Evolutionary conservation across 768 basidiomycete species (phyloP).

Genomic region (Phylloporus sp.): DNA sequence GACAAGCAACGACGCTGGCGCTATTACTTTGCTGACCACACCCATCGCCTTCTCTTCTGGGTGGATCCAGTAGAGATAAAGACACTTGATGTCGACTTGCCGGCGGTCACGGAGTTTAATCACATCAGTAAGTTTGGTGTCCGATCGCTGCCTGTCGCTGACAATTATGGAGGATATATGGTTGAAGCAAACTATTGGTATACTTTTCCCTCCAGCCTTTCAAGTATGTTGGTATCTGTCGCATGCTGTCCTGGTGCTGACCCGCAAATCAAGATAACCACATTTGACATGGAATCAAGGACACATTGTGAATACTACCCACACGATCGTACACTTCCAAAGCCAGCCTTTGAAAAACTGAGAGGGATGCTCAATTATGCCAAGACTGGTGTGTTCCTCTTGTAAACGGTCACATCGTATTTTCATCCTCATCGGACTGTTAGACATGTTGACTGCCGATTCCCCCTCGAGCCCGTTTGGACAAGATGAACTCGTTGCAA

Average conservation of each 20-base stretch:
- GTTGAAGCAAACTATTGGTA: conserved; percentile 15
- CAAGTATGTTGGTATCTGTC: not conserved
- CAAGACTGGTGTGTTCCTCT: conserved; percentile 5
- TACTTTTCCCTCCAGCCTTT: not conserved
- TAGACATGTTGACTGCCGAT: conserved; percentile 16
- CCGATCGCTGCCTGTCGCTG: not conserved
- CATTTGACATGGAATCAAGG: conserved; percentile 8
- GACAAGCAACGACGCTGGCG: not conserved
- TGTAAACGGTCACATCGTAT: not conserved
- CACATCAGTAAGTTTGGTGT: conserved; percentile 12
- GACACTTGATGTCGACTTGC: not conserved
- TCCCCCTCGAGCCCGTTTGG: conserved; percentile 15
- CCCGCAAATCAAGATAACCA: not conserved
- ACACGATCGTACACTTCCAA: conserved; percentile 1
- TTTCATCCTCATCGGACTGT: not conserved
- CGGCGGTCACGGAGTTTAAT: not conserved
- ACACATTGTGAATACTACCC: conserved; percentile 17
- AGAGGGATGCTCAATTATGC: conserved; percentile 15
- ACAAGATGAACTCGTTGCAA: conserved; percentile 10
- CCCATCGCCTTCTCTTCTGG: conserved; percentile 16
- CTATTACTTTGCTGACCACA: conserved; percentile 20
- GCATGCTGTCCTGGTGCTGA: not conserved
- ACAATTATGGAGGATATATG: conserved; percentile 8
- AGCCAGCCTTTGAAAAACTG: conserved; percentile 5
- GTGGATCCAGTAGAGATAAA: not conserved